A percentile compares a stretch with the other conserved stretches of the same genome.
Evolutionary conservation across 805 yeast genomes (phyloP).

Genomic region (Pichia scutulata): DNA sequence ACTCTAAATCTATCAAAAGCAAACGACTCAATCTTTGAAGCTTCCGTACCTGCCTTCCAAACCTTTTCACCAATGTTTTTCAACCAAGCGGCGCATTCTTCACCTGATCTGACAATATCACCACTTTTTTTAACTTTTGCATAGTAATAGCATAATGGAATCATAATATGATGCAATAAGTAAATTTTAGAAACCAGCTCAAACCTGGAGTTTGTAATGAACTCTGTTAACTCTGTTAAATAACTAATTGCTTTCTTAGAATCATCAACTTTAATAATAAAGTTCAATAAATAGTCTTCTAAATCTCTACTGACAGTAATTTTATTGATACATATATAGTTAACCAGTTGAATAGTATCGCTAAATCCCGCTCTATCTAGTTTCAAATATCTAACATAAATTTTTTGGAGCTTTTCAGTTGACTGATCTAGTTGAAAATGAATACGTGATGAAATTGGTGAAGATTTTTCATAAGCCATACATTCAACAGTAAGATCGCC

Average conservation of each 20-base stretch:
- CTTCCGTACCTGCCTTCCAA: slow-evolving; percentile 63
- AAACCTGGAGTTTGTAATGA: slow-evolving; percentile 37
- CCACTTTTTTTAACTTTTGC: slow-evolving; percentile 33
- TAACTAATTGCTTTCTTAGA: slow-evolving; percentile 39
- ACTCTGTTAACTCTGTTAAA: slow-evolving; percentile 44
- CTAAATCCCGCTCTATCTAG: not conserved
- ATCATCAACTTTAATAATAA: slow-evolving; percentile 47
- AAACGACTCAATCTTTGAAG: slow-evolving; percentile 52
- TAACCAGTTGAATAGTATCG: slow-evolving; percentile 32
- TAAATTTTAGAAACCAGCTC: slow-evolving; percentile 51
- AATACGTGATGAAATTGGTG: slow-evolving; percentile 46
- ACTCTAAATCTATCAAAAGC: slow-evolving; percentile 66
- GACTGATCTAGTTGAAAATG: slow-evolving; percentile 71
- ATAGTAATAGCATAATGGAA: slow-evolving; percentile 58
- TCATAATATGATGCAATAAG: slow-evolving; percentile 53
- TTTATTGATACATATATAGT: slow-evolving; percentile 37
- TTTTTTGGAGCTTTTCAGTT: slow-evolving; percentile 47
- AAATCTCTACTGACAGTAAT: slow-evolving; percentile 40
- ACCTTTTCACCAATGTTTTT: slow-evolving; percentile 50
- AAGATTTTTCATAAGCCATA: slow-evolving; percentile 31
- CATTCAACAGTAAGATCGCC: slow-evolving; percentile 39
- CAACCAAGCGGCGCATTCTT: slow-evolving; percentile 51
- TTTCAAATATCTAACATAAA: slow-evolving; percentile 31
- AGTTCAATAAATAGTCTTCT: slow-evolving; percentile 49
- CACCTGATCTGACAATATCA: slow-evolving; percentile 13